Conservation (phyloP, 2,329 filamentous ascomycete genomes). For the Escovopsis weberi region DNA sequence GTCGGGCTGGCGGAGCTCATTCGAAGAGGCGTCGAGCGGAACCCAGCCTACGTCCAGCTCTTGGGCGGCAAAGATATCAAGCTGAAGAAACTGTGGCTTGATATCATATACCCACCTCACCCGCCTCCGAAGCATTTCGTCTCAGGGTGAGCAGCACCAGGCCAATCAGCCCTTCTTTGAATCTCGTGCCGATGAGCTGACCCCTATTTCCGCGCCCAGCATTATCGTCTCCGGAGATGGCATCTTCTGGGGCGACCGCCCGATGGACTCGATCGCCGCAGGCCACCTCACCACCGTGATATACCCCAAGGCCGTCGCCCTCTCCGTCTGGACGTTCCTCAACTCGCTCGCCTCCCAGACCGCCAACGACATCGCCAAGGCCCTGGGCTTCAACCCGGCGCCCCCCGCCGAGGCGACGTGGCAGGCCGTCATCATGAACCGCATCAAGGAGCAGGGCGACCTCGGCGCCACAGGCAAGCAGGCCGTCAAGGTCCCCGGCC, state of each 20-base stretch:
- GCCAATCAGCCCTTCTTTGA: too few species aligned
- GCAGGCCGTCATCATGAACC: conserved; percentile 17
- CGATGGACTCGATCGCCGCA: conserved; percentile 33
- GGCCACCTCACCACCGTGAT: conserved; percentile 32
- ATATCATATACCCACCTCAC: conserved; percentile 42
- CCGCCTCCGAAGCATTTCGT: conserved; percentile 46
- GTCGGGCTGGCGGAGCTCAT: conserved; percentile 21
- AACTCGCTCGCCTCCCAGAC: conserved; percentile 33
- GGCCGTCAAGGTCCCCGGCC: conserved; percentile 10
- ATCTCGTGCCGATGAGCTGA: too few species aligned
- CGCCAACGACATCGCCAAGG: conserved; percentile 25
- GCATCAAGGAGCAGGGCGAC: conserved; percentile 13
- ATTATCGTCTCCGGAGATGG: conserved; percentile 34
- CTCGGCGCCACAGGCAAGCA: conserved; percentile 11
- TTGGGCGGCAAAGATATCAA: conserved; percentile 33
- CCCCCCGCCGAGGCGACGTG: conserved; percentile 15
- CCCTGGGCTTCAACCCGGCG: conserved; percentile 27
- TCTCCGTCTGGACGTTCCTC: conserved; percentile 37
- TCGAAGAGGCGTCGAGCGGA: conserved; percentile 23
- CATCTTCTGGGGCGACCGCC: conserved; percentile 31
- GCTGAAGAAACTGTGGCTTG: conserved; percentile 41
- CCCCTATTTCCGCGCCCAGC: conserved; percentile 16
- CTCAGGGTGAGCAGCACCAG: conserved; percentile 33
- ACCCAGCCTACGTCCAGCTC: conserved; percentile 24
- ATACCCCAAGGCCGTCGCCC: conserved; percentile 37